Base-by-base conservation (phyloP, 2,329 filamentous ascomycete species). In the Fragosphaeria purpurea region DNA sequence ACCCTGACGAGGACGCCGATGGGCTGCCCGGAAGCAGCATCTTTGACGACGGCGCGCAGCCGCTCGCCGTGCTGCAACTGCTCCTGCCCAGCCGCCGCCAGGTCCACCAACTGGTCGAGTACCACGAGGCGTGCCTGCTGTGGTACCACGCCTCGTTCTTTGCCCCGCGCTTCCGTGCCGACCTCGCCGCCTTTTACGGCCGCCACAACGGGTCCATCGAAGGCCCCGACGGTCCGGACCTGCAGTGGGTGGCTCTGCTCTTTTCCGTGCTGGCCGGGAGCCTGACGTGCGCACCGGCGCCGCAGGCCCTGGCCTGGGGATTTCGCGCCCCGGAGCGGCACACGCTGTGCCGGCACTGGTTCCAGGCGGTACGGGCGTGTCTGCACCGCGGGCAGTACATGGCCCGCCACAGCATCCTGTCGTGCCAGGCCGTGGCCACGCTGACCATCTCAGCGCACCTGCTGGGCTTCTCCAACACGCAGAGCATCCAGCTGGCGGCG, bases 361-460 rank as follows among this genome's bases (percentile, higher is more conserved):
- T 70, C 50, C 68, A 67, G 41, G 71, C 72, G 11, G 62, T 67
- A 0, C 61, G 73, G 1, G 64, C 67, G 1, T 73, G 70, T 55
- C 60, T 77, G 2, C 69, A 73, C 39, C 60, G 68, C 5, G 71
- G 69, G 3, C 68, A 72, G 46, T 76, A 69, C 53, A 72, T 69
- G 47, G 66, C 67, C 39, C 60, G 62, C 41, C 67, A 70, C 53
- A 68, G 67, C 10, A 62, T 72, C 2, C 65, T 68, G 44, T 65
- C 69, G 0, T 63, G 74, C 4, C 68, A 75, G 56, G 67, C 72
- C 4, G 72, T 77, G 40, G 61, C 70, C 8, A 70, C 67, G 1
- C 60, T 73, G 34, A 73, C 73, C n/a, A 69, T 72, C 4, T 70
- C 70, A 7, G 72, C 71, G 7, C 73, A 77, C 58, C 60, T 73